Conservation (phyloP, 345 rosid genomes). For the Erysimum cheiranthoides region DNA sequence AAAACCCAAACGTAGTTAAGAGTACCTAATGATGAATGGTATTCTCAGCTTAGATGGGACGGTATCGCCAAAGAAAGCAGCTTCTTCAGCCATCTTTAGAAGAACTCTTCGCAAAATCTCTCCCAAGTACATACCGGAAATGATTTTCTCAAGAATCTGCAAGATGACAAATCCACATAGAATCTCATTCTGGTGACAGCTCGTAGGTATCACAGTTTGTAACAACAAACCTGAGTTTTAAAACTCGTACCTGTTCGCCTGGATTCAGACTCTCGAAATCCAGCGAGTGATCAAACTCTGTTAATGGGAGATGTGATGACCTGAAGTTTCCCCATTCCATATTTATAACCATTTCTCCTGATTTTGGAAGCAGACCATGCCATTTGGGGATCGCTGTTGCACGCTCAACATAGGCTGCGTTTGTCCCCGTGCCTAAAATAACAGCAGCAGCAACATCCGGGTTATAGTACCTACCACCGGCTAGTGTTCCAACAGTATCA, state of each 20-base stretch:
- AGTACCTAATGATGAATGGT: slow-evolving; percentile 67
- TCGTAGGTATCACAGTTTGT: not conserved
- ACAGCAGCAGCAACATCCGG: slow-evolving; percentile 81
- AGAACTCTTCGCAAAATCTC: slow-evolving; percentile 88
- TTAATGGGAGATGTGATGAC: slow-evolving; percentile 87
- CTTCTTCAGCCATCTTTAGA: slow-evolving; percentile 85
- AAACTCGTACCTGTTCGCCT: slow-evolving; percentile 79
- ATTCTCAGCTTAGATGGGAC: slow-evolving; percentile 75
- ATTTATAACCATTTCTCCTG: slow-evolving; percentile 78
- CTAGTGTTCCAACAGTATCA: slow-evolving; percentile 90
- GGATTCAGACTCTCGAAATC: slow-evolving; percentile 90
- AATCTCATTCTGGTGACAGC: not conserved
- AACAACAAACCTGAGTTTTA: not conserved
- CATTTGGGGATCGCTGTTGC: slow-evolving; percentile 84
- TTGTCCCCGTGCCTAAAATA: slow-evolving; percentile 90
- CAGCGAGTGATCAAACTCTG: slow-evolving; percentile 73
- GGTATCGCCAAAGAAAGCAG: slow-evolving; percentile 76
- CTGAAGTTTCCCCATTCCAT: slow-evolving; percentile 98
- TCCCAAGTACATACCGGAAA: slow-evolving; percentile 99
- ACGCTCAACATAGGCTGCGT: slow-evolving; percentile 88
- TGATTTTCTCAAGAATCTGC: slow-evolving; percentile 89
- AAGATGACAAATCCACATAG: not conserved
- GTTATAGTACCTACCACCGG: slow-evolving; percentile 80
- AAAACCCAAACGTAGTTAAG: slow-evolving; percentile 14
- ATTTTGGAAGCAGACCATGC: slow-evolving; percentile 78